Evolutionary conservation across 208 protist species (phyloP), one percentile per base, ranked within the genome.

Genomic region (Leishmania lainsoni): DNA sequence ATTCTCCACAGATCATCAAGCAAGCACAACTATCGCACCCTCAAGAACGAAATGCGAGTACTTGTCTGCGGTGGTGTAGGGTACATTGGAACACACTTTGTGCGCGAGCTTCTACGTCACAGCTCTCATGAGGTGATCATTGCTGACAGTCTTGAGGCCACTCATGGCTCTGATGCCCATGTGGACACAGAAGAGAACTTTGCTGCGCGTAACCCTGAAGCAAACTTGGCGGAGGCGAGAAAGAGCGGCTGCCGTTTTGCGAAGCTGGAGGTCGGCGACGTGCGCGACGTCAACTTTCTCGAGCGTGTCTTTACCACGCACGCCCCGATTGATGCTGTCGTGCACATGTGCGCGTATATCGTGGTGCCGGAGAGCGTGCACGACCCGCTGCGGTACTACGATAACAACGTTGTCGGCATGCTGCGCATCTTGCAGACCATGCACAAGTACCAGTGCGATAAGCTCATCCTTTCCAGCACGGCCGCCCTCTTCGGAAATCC

Each of bases 81-180:
- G 12, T 99, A 99, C 88, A 99, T 99, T 82, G 99, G 99, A 4
- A 96, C 89, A n/a, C 99, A 99, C 83, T 98, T 98, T 54, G 92
- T 98, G 16, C 84, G 99, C 9, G 93, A 98, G 83, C 80, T 99
- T 16, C 84, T 99, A 16, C 89, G 95, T 20, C 76, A 81, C 29
- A 90, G 86, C 1, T 79, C 85, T 8, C 95, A 98, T 79, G 81
- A 92, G n/a, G 97, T 99, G 14, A 85, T 99, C 59, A 94, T 99
- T 29, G 86, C 98, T 10, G 99, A 99, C 85, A 98, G 91, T 80
- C 87, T 99, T 1, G 86, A 89, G 76, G 91, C 88, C 3, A 83
- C 73, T 20, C 86, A 99, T 93, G 90, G 90, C 79, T 81, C 89
- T 52, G 70, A 56, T 61, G 72, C 75, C 71, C 89, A 96, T 76